Base-by-base conservation (phyloP, 2,329 filamentous ascomycete genomes). In the Exserohilum turcica region DNA sequence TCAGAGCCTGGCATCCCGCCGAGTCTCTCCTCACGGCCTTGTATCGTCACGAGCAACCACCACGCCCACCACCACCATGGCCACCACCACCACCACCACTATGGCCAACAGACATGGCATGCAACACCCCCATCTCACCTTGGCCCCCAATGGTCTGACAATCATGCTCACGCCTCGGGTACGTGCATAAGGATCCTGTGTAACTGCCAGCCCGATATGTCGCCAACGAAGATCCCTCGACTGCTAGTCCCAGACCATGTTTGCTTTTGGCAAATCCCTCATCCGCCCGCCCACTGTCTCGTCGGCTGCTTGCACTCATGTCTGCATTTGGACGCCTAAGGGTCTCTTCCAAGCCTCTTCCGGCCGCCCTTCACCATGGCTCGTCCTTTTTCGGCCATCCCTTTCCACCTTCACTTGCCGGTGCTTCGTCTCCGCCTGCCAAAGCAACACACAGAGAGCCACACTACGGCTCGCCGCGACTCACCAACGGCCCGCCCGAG, bases 161-260 rank as follows among this genome's bases (percentile, higher is more conserved):
- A 44, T 44, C 45, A 42, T 49, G 6, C 38, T 43, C 13, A 43
- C 50, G 18, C 50, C 28, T 38, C 45, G 39, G 45, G 50, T 43
- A 39, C 24, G 28, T 49, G 50, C 50, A 48, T 53, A 46, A 37
- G 36, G 45, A 48, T 49, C 38, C 39, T 43, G 37, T 38, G 10
- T 27, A 28, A 19, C 33, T 53, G n/a, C 31, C 39, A 43, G 39
- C 10, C 32, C 21, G 12, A 29, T 48, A 49, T 32, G 44, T 46
- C 50, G 32, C 45, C 24, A 19, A 43, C 38, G 31, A 39, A 43
- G 38, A 38, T 49, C 33, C 37, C 29, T 24, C 27, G 12, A 32
- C 27, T 45, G 31, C 28, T 37, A 40, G 44, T 28, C 36, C 48
- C 27, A 48, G 18, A 13, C 40, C 29, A 27, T n/a, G 31, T 21